A percentile compares a stretch with the other conserved stretches of the same genome.
Conservation (phyloP, 1,284 basidiomycete species). For the Trametes hirsuta region DNA sequence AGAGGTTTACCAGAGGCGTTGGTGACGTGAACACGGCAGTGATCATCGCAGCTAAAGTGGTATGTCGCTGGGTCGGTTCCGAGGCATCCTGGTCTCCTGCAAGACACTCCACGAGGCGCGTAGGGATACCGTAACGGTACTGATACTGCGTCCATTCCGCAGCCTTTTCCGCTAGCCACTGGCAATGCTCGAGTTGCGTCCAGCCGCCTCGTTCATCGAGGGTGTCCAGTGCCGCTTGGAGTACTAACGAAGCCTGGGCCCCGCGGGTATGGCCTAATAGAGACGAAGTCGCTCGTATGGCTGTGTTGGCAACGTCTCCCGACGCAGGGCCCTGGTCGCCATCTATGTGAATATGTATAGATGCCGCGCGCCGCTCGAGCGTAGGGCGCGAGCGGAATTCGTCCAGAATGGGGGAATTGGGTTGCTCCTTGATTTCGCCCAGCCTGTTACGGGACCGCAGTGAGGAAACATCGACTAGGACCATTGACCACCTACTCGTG, state of each 20-base stretch:
- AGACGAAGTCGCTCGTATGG: conserved; percentile 74
- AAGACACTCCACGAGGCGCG: conserved; percentile 82
- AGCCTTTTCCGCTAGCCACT: conserved; percentile 80
- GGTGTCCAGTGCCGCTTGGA: conserved; percentile 71
- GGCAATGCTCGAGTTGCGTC: conserved; percentile 74
- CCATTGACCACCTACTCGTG: conserved; percentile 65
- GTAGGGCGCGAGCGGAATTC: conserved; percentile 81
- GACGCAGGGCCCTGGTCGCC: conserved; percentile 85
- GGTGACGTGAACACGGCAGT: conserved; percentile 84
- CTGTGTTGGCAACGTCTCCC: conserved; percentile 75
- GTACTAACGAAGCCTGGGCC: conserved; percentile 72
- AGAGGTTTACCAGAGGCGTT: conserved; percentile 86
- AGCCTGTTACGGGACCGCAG: conserved; percentile 43
- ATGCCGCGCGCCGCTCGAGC: conserved; percentile 80
- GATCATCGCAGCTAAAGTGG: conserved; percentile 81
- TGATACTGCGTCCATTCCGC: conserved; percentile 90
- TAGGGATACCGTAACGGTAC: conserved; percentile 90
- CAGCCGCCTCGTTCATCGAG: conserved; percentile 71
- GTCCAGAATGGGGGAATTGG: conserved; percentile 75
- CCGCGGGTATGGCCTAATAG: conserved; percentile 81
- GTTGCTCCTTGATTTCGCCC: conserved; percentile 63
- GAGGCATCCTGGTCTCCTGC: conserved; percentile 67
- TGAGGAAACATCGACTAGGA: conserved; percentile 9
- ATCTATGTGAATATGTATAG: conserved; percentile 85
- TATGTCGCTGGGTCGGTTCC: conserved; percentile 58